Percentiles rank a stretch among this genome's conserved stretches.
phyloP scores from a whole-genome alignment of 2,329 filamentous ascomycete genomes.

The Chaetomiaceae sp. region DNA sequence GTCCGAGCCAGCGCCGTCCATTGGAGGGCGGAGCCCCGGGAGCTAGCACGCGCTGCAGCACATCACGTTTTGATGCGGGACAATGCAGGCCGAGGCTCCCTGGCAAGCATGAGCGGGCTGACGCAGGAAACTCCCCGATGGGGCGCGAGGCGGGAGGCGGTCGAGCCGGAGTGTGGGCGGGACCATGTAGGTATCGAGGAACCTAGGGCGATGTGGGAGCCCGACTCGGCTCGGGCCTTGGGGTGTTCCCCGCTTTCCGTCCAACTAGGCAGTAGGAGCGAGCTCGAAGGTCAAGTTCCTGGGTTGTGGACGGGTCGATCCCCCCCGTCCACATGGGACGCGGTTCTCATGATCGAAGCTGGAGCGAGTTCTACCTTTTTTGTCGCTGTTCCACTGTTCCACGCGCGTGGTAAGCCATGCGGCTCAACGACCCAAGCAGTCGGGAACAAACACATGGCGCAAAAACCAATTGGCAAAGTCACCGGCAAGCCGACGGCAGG shows the following conservation, averaged over 20 bases:
- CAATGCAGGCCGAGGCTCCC: background rate
- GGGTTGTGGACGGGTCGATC: too few species aligned
- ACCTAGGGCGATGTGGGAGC: background rate
- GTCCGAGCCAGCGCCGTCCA: constrained; percentile 1
- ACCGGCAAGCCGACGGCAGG: constrained; percentile 15
- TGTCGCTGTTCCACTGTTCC: background rate
- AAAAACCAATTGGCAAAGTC: constrained; percentile 19
- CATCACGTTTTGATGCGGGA: constrained; percentile 8
- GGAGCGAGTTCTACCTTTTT: background rate
- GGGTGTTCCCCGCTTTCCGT: background rate
- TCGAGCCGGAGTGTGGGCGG: background rate
- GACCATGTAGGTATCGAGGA: background rate
- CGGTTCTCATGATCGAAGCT: too few species aligned
- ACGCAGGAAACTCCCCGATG: background rate
- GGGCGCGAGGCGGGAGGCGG: background rate
- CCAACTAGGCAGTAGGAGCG: too few species aligned
- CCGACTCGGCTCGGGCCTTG: background rate
- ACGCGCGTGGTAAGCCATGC: constrained; percentile 7
- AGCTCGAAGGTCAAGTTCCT: too few species aligned
- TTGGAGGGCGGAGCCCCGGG: constrained; percentile 12
- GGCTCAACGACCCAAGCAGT: constrained; percentile 17
- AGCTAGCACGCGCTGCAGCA: constrained; percentile 9
- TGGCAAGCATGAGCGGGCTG: background rate
- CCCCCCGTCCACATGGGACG: too few species aligned
- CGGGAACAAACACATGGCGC: constrained; percentile 4